Conservation (phyloP, 768 basidiomycete genomes). For the Auriscalpium microsporum region DNA sequence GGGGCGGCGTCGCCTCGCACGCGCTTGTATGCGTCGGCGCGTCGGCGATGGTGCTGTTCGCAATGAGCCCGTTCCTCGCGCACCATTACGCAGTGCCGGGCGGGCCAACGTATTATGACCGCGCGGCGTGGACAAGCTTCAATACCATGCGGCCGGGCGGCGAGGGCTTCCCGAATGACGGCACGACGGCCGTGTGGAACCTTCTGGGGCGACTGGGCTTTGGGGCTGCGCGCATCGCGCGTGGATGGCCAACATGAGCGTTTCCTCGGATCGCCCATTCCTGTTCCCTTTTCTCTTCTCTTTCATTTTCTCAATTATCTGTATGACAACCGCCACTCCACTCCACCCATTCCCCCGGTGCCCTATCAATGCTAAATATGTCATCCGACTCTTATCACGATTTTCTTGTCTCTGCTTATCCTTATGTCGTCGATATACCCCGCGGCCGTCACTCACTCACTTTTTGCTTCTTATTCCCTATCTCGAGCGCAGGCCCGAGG, state of each 20-base stretch:
- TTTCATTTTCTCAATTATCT: no score
- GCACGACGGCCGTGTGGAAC: slow-evolving; percentile 57
- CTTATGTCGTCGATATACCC: no score
- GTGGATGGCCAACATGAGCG: slow-evolving; percentile 65
- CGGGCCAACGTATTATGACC: slow-evolving; percentile 67
- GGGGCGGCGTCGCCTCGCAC: slow-evolving; percentile 9
- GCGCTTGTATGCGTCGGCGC: slow-evolving; percentile 46
- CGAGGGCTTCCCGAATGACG: slow-evolving; percentile 56
- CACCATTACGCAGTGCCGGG: slow-evolving; percentile 53
- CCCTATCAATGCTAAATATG: no score
- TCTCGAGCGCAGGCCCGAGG: no score
- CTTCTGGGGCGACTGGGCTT: slow-evolving; percentile 65
- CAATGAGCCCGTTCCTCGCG: slow-evolving; percentile 50
- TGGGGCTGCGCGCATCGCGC: slow-evolving; percentile 65
- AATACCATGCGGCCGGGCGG: slow-evolving; percentile 63
- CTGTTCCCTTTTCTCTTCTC: no score
- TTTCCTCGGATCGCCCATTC: no score
- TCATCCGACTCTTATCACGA: no score
- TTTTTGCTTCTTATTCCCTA: no score
- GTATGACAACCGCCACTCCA: no score
- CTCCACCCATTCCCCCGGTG: no score
- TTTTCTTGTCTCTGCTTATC: no score
- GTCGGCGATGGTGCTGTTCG: slow-evolving; percentile 52
- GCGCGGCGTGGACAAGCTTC: slow-evolving; percentile 71
- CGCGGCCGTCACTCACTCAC: no score